These are phyloP conservation scores for Microstroma glucosiphilum DNA, from an alignment of 1,284 basidiomycete species.

Conservation along the genomic window DNA sequence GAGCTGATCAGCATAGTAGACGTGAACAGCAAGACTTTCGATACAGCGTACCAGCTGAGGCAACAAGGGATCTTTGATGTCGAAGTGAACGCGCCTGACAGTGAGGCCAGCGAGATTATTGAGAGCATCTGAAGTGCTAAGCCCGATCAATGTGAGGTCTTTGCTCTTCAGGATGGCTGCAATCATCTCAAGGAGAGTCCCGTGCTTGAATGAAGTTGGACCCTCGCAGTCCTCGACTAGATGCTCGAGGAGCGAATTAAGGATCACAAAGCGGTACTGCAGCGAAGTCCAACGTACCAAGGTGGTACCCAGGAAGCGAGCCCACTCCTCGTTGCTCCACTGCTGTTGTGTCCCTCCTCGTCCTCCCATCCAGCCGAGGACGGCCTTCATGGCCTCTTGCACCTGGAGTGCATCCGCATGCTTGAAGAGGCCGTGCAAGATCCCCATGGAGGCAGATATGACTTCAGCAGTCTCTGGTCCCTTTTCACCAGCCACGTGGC, in stretches of 20 bases:
- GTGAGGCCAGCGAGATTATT: conserved; percentile 60
- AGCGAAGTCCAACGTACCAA: conserved; percentile 78
- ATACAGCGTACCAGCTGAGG: conserved; percentile 71
- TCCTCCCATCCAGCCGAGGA: conserved; percentile 52
- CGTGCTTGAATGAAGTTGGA: conserved; percentile 59
- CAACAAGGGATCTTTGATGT: conserved; percentile 60
- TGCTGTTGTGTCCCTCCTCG: conserved; percentile 39
- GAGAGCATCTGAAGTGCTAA: conserved; percentile 83
- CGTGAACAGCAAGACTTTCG: conserved; percentile 74
- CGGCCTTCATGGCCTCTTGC: conserved; percentile 62
- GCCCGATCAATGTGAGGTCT: conserved; percentile 69
- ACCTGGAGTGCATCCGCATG: conserved; percentile 75
- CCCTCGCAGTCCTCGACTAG: conserved; percentile 66
- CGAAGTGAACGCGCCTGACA: conserved; percentile 61
- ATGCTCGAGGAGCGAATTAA: conserved; percentile 74
- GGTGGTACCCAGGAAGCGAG: conserved; percentile 73
- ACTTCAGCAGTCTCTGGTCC: conserved; percentile 73
- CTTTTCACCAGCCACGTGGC: conserved; percentile 78
- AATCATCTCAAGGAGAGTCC: conserved; percentile 72
- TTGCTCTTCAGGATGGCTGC: conserved; percentile 71
- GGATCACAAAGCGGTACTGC: conserved; percentile 84
- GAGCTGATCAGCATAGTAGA: conserved; percentile 94
- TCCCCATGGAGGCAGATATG: conserved; percentile 65
- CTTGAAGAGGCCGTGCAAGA: conserved; percentile 66
- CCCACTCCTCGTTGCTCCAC: conserved; percentile 71